These are phyloP conservation scores for Cicer chorassanicum DNA, from an alignment of 306 rosid species.

Conservation along the genomic window DNA sequence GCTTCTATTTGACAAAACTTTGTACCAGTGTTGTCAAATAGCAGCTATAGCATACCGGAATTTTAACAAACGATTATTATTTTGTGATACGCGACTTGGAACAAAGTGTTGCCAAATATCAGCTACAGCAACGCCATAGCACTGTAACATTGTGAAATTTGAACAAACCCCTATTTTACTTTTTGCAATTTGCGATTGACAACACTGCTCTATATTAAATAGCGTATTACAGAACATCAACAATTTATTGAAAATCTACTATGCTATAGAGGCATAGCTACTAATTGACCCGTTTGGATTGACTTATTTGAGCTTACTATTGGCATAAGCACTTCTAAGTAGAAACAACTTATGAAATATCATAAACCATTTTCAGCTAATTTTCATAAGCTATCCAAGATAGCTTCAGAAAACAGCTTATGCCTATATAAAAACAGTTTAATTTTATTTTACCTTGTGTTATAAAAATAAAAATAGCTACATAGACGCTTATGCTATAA, in stretches of 20 bases:
- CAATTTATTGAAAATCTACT: neutral
- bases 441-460: too few species aligned
- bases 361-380: too few species aligned
- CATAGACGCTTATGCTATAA: too few species aligned
- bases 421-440: too few species aligned
- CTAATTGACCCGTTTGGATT: neutral
- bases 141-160: neutral
- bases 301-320: too few species aligned
- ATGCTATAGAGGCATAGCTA: neutral
- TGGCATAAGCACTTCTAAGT: too few species aligned
- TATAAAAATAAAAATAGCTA: too few species aligned
- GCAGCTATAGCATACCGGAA: neutral
- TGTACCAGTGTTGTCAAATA: neutral
- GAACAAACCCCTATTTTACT: neutral
- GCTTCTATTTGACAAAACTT: neutral
- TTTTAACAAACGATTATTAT: neutral
- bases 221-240: neutral
- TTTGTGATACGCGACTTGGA: too few species aligned
- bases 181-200: neutral
- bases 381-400: too few species aligned
- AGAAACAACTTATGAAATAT: too few species aligned
- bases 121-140: neutral
- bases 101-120: neutral
- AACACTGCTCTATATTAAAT: neutral
- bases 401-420: too few species aligned